Evolutionary conservation across 2,329 filamentous ascomycete genomes (phyloP).

Genomic region (Verruconis gallopava): DNA sequence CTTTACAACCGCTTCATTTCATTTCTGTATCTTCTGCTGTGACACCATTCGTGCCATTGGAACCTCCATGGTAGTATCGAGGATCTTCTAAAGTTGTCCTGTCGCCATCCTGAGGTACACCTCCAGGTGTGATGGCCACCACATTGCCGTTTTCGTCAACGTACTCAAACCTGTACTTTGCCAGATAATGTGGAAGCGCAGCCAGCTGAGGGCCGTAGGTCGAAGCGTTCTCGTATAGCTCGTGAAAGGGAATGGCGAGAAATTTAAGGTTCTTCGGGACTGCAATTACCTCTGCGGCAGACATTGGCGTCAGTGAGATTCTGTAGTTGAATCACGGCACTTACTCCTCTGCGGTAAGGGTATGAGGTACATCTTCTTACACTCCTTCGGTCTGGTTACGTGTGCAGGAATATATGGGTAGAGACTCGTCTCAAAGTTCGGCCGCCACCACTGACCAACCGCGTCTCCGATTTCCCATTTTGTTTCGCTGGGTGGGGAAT

Average conservation of each 20-base stretch:
- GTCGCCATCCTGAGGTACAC: slow-evolving; percentile 25
- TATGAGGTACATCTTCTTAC: slow-evolving; percentile 98
- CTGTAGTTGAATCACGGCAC: slow-evolving; percentile 18
- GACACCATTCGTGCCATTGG: no score
- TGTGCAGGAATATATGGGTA: slow-evolving; percentile 96
- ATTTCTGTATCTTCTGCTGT: neutral
- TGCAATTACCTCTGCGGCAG: slow-evolving; percentile 64
- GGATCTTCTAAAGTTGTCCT: no score
- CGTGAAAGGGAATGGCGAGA: slow-evolving; percentile 88
- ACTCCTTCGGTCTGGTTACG: slow-evolving; percentile 93
- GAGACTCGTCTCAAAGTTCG: slow-evolving; percentile 99
- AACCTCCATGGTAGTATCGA: no score
- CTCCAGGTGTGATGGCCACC: slow-evolving; percentile 70
- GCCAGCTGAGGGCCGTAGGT: slow-evolving; percentile 92
- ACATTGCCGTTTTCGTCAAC: slow-evolving; percentile 86
- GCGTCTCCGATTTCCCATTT: slow-evolving; percentile 95
- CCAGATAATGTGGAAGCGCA: slow-evolving; percentile 88
- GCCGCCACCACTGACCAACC: slow-evolving; percentile 94
- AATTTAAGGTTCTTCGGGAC: slow-evolving; percentile 99
- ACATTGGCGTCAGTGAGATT: neutral
- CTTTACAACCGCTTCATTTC: neutral
- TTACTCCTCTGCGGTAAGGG: slow-evolving; percentile 82
- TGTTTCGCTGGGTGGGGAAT: slow-evolving; percentile 73
- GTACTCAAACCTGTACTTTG: slow-evolving; percentile 94
- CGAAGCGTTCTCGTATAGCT: slow-evolving; percentile 94